Evolutionary conservation across 108 stramenopile genomes (phyloP), one percentile per base, ranked within the genome.

Genomic region (Fragilaria crotonensis): DNA sequence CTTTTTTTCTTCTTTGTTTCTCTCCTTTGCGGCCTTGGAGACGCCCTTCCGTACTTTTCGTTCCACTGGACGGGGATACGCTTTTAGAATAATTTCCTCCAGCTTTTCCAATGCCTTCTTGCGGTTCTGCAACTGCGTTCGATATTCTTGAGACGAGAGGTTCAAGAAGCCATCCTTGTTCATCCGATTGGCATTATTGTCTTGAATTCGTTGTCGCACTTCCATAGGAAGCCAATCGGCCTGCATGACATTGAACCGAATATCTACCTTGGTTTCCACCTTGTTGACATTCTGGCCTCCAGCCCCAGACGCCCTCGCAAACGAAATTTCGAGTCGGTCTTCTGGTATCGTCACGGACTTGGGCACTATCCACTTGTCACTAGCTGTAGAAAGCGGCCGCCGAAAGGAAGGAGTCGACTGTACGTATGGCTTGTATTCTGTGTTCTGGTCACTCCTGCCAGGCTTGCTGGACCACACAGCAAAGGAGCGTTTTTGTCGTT

Each of bases 251-350:
- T 84, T 52, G 26, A 97, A 76, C n/a, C 91, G 77, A 7, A 95
- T 23, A 72, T 93, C 92, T 21, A 84, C 95, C 51, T 89, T 81
- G 28, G 96, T 94, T 67, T 85, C 93, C 5, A 94, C 66, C 66
- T 94, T 97, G 82, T 95, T 97, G 36, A 97, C 96, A 65, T 95
- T 94, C 64, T 97, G 96, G 4, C 96, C 96, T 25, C 96, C 96
- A 5, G 94, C 80, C 23, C 96, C 84, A 29, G 67, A 71, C 30
- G 62, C 72, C 36, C 82, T 72, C 5, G 60, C 66, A 59, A 81
- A 85, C 5, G 66, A 75, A 41, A 80, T 60, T 19, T 77, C 73
- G 4, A 76, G 11, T 45, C 60, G 36, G 23, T 86, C 87, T 59
- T 84, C 79, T 18, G 86, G 86, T 53, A 92, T 80, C 20, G 67